These are phyloP conservation scores for Penicillium roqueforti DNA, from an alignment of 495 filamentous ascomycete species.

Conservation along the genomic window DNA sequence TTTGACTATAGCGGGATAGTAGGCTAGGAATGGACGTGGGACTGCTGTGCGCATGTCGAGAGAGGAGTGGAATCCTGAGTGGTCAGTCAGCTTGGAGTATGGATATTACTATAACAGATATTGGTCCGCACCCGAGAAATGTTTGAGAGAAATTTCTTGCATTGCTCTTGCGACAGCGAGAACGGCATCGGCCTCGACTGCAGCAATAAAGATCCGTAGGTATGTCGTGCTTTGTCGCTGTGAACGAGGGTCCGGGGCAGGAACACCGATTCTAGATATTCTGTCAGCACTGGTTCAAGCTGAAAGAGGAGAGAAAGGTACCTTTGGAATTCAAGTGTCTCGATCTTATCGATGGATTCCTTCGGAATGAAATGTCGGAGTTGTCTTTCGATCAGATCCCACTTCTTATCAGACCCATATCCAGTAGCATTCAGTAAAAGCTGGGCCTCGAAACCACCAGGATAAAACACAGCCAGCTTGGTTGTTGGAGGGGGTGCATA, in stretches of 20 bases:
- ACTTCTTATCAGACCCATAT: conserved; percentile 39
- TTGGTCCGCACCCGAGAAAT: conserved; percentile 27
- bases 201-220: conserved; percentile 28
- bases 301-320: neutral
- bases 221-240: conserved; percentile 30
- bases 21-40: conserved; percentile 29
- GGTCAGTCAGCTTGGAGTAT: neutral
- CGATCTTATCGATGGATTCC: conserved; percentile 13
- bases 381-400: conserved; percentile 41
- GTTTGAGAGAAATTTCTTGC: conserved; percentile 25
- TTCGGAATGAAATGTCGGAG: conserved; percentile 21
- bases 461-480: conserved; percentile 49
- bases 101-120: neutral
- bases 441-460: conserved; percentile 45
- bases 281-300: neutral
- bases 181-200: conserved; percentile 7
- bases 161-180: conserved; percentile 18
- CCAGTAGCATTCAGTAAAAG: conserved; percentile 39
- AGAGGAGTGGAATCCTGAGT: conserved; percentile 25
- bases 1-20: conserved; percentile 29
- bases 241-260: conserved; percentile 18
- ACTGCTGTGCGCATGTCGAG: conserved; percentile 30
- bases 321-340: conserved; percentile 32
- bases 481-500: conserved; percentile 51
- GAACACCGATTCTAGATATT: conserved; percentile 21